Base-by-base conservation (phyloP, 257 asterid genomes). In the Scutellaria baicalensis region DNA sequence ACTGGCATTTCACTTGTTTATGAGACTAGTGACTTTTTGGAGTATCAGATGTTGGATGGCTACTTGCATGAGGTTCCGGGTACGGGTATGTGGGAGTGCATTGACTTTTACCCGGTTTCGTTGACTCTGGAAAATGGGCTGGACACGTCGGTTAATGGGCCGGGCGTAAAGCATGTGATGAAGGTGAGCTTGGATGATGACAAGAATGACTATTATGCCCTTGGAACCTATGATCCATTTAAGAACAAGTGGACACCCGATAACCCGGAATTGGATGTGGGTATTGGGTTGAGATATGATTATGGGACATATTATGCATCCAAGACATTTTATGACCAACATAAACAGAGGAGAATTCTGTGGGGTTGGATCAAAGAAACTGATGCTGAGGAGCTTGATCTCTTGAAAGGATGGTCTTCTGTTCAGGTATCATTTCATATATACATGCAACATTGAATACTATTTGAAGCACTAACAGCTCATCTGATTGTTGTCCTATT, bases 51-150 rank as follows among this genome's bases (percentile, higher is more conserved):
- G 44, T 20, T 82, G 77, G 82, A 86, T 12, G 91, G 84, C 2
- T 48, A 31, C 66, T 35, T 91, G 74, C 90, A 91, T 50, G 64
- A 66, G 3, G 96, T 91, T 7, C 84, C 89, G 23, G 82, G 84
- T 35, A 88, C 97, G 81, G 96, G 95, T 33, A 91, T 91, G 95
- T 91, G 96, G 97, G 97, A 91, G 78, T 88, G 96, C 57, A 85
- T 87, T 62, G 97, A 91, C 72, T 87, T 91, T 55, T 91, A 75
- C 80, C 97, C 97, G 40, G 85, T 89, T 23, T 84, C 88, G 0
- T 62, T 82, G 21, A 13, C 66, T 11, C 78, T 60, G 11, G 10
- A 10, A 18, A 89, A 85, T 13, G 96, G 96, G 79, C 16, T 91
- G 78, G 96, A 91, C 61, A 89, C 95, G 1, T 91, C 97, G 4